These are phyloP conservation scores for Naganishia kalamii DNA, from an alignment of 768 basidiomycete genomes.

Conservation along the genomic window DNA sequence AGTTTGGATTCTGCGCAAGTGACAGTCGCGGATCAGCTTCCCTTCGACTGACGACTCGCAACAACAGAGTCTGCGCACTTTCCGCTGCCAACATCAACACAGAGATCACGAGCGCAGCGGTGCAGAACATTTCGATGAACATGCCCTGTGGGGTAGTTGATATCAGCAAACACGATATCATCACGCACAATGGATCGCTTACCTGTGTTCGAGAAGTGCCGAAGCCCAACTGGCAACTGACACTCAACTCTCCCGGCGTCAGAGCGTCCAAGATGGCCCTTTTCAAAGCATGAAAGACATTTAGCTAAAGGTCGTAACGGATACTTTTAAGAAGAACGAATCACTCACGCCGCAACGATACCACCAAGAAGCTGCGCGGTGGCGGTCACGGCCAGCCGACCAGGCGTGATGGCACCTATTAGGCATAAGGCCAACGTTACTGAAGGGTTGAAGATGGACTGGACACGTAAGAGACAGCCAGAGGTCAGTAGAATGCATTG, in stretches of 20 bases:
- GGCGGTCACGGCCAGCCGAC: constrained; percentile 30
- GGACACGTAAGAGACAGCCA: no score
- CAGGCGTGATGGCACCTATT: constrained; percentile 38
- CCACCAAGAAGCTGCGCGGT: constrained; percentile 22
- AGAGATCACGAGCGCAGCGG: constrained; percentile 33
- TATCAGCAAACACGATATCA: no score
- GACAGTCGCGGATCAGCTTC: not conserved
- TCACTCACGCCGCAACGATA: constrained; percentile 21
- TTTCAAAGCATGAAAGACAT: no score
- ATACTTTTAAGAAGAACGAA: not conserved
- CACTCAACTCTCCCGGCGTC: constrained; percentile 33
- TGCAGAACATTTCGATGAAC: constrained; percentile 46
- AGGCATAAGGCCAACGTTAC: constrained; percentile 34
- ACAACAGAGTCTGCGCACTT: no score
- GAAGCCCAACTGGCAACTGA: constrained; percentile 29
- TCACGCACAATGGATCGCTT: not conserved
- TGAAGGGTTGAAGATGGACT: constrained; percentile 24
- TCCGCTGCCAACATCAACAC: constrained; percentile 44
- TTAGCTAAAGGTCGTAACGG: no score
- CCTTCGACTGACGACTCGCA: no score
- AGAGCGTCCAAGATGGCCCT: constrained; percentile 39
- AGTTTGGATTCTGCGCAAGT: constrained; percentile 8
- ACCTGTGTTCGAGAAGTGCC: constrained; percentile 31
- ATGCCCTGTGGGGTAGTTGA: constrained; percentile 29
- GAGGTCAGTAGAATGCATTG: not conserved